Percentiles rank a stretch among this genome's conserved stretches.
Conservation (phyloP, 768 basidiomycete species). For the Mycena venus region DNA sequence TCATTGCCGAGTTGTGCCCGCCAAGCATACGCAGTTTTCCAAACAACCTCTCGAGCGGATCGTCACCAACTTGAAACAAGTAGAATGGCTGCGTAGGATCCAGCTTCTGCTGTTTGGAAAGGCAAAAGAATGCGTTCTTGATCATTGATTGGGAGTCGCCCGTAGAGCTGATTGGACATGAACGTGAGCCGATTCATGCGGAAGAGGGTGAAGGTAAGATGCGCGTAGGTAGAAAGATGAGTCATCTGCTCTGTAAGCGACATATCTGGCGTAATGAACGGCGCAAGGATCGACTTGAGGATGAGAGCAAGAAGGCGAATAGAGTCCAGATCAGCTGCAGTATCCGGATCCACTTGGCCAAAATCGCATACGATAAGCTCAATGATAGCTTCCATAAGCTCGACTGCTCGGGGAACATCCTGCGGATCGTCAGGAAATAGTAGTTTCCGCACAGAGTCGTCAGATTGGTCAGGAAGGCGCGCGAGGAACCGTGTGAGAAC, state of each 20-base stretch:
- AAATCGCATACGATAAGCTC: background rate
- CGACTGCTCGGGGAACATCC: conserved; percentile 47
- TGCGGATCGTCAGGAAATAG: conserved; percentile 45
- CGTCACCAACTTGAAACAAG: conserved; percentile 42
- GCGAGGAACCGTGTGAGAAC: conserved; percentile 36
- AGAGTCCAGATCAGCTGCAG: background rate
- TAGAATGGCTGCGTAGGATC: too few relatives aligned
- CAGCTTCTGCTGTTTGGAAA: too few relatives aligned
- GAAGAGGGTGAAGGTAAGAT: too few relatives aligned
- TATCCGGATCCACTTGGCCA: background rate
- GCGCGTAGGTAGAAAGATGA: conserved; percentile 38
- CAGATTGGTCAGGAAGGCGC: conserved; percentile 21
- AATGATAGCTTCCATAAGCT: conserved; percentile 37
- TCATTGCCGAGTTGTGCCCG: conserved; percentile 17
- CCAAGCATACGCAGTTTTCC: conserved; percentile 36
- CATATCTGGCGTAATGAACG: too few relatives aligned
- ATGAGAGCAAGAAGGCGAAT: conserved; percentile 25
- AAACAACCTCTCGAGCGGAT: conserved; percentile 46
- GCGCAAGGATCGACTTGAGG: conserved; percentile 31
- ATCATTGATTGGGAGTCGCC: conserved; percentile 47
- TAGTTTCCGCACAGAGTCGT: conserved; percentile 32
- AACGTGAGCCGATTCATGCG: conserved; percentile 35
- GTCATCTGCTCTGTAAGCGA: conserved; percentile 44
- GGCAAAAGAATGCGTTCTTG: conserved; percentile 37
- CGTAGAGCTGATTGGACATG: conserved; percentile 46